phyloP scores from a whole-genome alignment of 2,329 filamentous ascomycete species.

The Fusarium buxicola region DNA sequence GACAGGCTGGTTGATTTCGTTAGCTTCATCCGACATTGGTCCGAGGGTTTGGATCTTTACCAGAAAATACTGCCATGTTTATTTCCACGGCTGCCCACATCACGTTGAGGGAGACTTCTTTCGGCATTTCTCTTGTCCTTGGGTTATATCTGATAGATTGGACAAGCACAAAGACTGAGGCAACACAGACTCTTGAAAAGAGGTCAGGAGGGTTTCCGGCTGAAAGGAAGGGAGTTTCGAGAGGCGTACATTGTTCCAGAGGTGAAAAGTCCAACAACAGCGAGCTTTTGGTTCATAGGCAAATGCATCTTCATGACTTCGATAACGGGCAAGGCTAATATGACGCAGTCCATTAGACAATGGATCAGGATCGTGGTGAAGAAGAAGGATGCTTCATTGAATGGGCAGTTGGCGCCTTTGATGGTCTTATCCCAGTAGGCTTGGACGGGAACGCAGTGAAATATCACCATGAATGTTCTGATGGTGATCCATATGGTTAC shows the following conservation, averaged over 20 bases:
- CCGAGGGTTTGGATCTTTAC: not conserved
- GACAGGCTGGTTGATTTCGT: conserved; percentile 1
- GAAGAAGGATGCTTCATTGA: conserved; percentile 49
- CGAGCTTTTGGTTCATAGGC: conserved; percentile 18
- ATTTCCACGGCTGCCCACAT: conserved; percentile 37
- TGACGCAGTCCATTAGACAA: conserved; percentile 39
- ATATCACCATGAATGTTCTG: conserved; percentile 49
- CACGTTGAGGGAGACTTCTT: conserved; percentile 28
- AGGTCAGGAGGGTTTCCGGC: accelerated
- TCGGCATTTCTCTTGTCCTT: conserved; percentile 24
- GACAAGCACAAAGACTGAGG: conserved; percentile 31
- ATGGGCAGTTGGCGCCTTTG: conserved; percentile 40
- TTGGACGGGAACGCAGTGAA: conserved; percentile 50
- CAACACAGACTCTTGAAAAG: conserved; percentile 22
- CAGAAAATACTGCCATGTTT: conserved; percentile 39
- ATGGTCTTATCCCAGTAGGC: conserved; percentile 49
- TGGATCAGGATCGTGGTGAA: conserved; percentile 49
- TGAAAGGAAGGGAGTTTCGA: accelerated
- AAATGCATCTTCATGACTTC: conserved; percentile 29
- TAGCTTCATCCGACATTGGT: not conserved
- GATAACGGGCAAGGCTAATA: conserved; percentile 18
- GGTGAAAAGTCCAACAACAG: conserved; percentile 21
- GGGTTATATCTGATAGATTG: conserved; percentile 23
- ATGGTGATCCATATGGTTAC: conserved; percentile 44
- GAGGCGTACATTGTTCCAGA: conserved; percentile 20